phyloP scores from a whole-genome alignment of 2,329 filamentous ascomycete species.

The Nemania sp. region DNA sequence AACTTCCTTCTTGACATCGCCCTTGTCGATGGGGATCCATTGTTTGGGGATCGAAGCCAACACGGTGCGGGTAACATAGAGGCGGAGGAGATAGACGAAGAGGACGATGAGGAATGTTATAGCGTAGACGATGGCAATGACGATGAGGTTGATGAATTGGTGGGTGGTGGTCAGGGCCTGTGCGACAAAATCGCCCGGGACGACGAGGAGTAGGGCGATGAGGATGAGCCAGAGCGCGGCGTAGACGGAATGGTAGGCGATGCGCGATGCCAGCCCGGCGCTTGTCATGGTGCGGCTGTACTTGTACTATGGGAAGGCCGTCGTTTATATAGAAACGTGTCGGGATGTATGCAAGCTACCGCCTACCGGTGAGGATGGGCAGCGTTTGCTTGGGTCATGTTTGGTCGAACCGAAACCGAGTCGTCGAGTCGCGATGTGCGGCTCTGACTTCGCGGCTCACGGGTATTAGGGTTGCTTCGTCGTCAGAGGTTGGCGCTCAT shows the following conservation, averaged over 20 bases:
- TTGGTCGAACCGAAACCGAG: neutral
- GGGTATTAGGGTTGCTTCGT: constrained; percentile 35
- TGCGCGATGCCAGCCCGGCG: constrained; percentile 72
- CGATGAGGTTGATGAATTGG: constrained; percentile 84
- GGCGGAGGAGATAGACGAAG: constrained; percentile 83
- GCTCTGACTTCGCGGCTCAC: constrained; percentile 36
- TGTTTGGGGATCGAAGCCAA: constrained; percentile 86
- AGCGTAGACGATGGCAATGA: constrained; percentile 81
- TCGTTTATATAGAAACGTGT: neutral
- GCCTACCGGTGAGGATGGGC: too few relatives aligned
- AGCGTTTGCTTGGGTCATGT: neutral
- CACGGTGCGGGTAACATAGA: constrained; percentile 86
- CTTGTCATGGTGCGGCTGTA: constrained; percentile 54
- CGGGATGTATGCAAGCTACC: neutral
- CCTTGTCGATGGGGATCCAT: constrained; percentile 87
- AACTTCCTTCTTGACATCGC: constrained; percentile 81
- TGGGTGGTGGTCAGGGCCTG: constrained; percentile 73
- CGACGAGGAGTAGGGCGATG: constrained; percentile 78
- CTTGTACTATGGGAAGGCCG: neutral
- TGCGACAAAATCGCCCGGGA: constrained; percentile 83
- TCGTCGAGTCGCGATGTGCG: constrained; percentile 25
- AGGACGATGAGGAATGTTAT: constrained; percentile 76
- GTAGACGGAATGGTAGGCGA: constrained; percentile 86
- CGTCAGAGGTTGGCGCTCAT: constrained; percentile 39
- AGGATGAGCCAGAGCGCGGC: constrained; percentile 80